Conservation (phyloP, 106 monocot species). For the Apostasia ramifera region DNA sequence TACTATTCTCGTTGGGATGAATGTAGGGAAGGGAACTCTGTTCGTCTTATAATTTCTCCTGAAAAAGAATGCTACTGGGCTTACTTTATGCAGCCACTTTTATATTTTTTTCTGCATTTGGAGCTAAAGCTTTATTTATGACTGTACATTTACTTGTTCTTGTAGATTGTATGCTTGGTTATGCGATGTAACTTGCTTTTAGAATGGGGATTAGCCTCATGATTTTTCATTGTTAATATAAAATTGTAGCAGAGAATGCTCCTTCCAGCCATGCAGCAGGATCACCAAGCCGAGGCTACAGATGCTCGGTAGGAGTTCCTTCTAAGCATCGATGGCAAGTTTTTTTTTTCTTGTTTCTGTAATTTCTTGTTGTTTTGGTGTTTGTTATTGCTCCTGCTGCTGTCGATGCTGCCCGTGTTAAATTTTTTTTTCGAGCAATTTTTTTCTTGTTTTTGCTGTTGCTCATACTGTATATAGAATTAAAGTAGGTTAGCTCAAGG, state of each 20-base stretch:
- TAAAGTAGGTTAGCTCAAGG: neutral
- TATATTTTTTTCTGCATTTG: no score
- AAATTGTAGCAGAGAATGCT: neutral
- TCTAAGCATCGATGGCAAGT: neutral
- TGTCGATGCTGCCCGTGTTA: neutral
- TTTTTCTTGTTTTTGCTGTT: neutral
- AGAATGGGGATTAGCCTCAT: slow-evolving; percentile 5
- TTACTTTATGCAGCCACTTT: no score
- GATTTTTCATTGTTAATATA: slow-evolving; percentile 2
- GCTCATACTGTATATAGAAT: neutral
- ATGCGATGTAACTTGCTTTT: neutral
- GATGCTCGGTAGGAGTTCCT: neutral
- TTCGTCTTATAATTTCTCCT: no score
- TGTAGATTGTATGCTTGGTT: neutral
- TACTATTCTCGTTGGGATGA: no score
- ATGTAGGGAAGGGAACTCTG: no score
- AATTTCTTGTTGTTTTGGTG: neutral
- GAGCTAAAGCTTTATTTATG: neutral
- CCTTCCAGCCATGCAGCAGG: slow-evolving; percentile 2
- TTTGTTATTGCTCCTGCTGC: slow-evolving; percentile 1
- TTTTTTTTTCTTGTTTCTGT: neutral
- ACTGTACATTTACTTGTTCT: slow-evolving; percentile 9
- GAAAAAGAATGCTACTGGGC: no score
- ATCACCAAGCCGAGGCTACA: slow-evolving; percentile 2
- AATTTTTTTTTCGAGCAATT: neutral